Evolutionary conservation across 768 basidiomycete genomes (phyloP).

Genomic region (Cyclocybe cylindracea): DNA sequence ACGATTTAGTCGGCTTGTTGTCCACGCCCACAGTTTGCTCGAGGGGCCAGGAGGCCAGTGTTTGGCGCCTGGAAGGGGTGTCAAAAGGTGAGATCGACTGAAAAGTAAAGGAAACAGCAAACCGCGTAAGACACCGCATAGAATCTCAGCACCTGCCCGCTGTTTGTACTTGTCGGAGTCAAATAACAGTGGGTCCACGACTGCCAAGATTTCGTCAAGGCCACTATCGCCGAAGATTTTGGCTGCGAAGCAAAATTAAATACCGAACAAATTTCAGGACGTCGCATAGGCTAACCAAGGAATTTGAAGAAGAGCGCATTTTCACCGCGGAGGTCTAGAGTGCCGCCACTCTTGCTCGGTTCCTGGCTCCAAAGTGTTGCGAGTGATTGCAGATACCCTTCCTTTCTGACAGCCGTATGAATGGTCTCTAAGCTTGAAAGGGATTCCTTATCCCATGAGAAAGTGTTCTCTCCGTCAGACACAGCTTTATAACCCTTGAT

Average conservation of each 20-base stretch:
- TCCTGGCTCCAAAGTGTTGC: constrained; percentile 79
- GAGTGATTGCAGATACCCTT: constrained; percentile 62
- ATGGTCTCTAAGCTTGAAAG: constrained; percentile 53
- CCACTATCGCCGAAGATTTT: constrained; percentile 62
- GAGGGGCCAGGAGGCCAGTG: constrained; percentile 69
- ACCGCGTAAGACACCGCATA: constrained; percentile 79
- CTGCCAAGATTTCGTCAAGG: constrained; percentile 52
- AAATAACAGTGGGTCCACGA: constrained; percentile 60
- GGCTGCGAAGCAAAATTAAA: constrained; percentile 37
- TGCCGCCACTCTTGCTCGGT: constrained; percentile 54
- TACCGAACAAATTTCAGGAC: background rate
- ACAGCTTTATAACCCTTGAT: constrained; percentile 60
- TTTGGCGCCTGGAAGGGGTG: constrained; percentile 60
- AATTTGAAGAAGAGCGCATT: constrained; percentile 44
- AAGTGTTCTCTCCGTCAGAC: constrained; percentile 32
- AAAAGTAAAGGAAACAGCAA: constrained; percentile 12
- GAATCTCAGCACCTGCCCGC: constrained; percentile 66
- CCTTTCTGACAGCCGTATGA: constrained; percentile 40
- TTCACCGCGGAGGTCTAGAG: constrained; percentile 57
- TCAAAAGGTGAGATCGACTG: background rate
- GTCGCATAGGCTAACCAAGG: constrained; percentile 27
- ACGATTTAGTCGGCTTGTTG: constrained; percentile 54
- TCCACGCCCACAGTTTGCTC: constrained; percentile 73
- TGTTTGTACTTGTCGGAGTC: constrained; percentile 85
- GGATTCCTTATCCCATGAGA: constrained; percentile 59